Conservation (phyloP, 2,329 filamentous ascomycete genomes). For the Hypoxylon sp. region DNA sequence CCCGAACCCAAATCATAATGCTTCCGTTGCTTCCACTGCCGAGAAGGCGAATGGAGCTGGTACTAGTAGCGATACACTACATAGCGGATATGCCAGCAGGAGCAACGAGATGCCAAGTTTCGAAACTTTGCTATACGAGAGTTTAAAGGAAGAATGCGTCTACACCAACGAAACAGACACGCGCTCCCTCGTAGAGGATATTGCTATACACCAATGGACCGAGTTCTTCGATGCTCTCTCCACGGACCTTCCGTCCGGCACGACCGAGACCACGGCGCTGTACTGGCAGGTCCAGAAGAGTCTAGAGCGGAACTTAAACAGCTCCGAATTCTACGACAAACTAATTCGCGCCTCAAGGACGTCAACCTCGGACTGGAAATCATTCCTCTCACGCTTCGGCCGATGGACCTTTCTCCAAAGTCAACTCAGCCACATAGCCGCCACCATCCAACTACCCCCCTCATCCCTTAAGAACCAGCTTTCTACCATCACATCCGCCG, state of each 20-base stretch:
- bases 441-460: slow-evolving; percentile 15
- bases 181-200: slow-evolving; percentile 40
- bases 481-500: neutral
- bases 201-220: slow-evolving; percentile 53
- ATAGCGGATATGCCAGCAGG: slow-evolving; percentile 2
- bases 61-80: neutral
- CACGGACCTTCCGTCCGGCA: slow-evolving; percentile 14
- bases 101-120: slow-evolving; percentile 48
- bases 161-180: slow-evolving; percentile 24
- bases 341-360: neutral
- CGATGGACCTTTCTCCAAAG: slow-evolving; percentile 49
- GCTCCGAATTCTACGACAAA: slow-evolving; percentile 27
- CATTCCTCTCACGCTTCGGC: slow-evolving; percentile 52
- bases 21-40: neutral
- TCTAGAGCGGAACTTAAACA: slow-evolving; percentile 57
- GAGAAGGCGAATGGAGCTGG: slow-evolving; percentile 1
- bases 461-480: slow-evolving; percentile 24
- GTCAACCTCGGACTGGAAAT: slow-evolving; percentile 51
- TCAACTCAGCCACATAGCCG: slow-evolving; percentile 30
- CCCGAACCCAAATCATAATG: neutral
- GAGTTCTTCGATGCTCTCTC: slow-evolving; percentile 56
- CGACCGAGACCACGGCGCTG: slow-evolving; percentile 39
- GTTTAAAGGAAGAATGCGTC: slow-evolving; percentile 26
- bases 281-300: slow-evolving; percentile 53
- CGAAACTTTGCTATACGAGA: slow-evolving; percentile 49